Percentiles rank a stretch among this genome's conserved stretches.
These are phyloP conservation scores for Pseudocercospora fijiensis DNA, from an alignment of 2,329 filamentous ascomycete species.

Conservation along the genomic window DNA sequence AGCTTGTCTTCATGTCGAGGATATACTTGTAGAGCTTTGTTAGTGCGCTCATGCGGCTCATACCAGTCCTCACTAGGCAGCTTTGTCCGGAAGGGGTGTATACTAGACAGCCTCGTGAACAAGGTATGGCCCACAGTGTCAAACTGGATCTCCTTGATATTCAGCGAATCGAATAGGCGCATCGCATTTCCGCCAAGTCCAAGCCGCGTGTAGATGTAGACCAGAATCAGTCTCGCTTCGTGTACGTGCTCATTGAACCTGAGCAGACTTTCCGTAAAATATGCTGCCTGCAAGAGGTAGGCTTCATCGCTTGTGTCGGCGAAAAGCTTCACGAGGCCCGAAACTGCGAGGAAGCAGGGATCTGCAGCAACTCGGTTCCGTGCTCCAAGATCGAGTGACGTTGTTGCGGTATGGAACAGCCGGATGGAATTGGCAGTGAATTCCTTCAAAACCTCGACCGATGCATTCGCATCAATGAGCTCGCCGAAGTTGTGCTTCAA, in stretches of 20 bases:
- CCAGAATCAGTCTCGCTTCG: conserved; percentile 37
- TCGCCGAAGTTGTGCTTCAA: conserved; percentile 30
- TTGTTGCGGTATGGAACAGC: conserved; percentile 29
- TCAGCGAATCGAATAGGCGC: conserved; percentile 35
- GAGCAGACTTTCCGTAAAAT: conserved; percentile 34
- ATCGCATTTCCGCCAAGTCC: conserved; percentile 36
- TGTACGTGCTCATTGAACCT: conserved; percentile 32
- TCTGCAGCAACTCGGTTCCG: conserved; percentile 30
- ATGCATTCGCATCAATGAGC: conserved; percentile 16
- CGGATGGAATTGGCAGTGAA: conserved; percentile 32
- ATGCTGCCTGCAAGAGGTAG: conserved; percentile 36
- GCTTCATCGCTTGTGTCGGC: conserved; percentile 20
- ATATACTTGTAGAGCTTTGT: conserved; percentile 35
- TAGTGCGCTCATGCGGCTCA: conserved; percentile 34
- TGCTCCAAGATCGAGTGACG: conserved; percentile 16
- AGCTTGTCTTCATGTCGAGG: conserved; percentile 37
- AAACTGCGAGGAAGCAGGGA: conserved; percentile 37
- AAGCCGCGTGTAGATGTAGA: conserved; percentile 39
- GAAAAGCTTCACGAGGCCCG: conserved; percentile 34
- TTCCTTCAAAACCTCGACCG: conserved; percentile 18
- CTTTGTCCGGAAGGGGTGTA: conserved; percentile 33
- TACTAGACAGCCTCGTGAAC: conserved; percentile 36
- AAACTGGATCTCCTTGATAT: conserved; percentile 40
- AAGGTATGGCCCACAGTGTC: conserved; percentile 40
- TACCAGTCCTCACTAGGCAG: conserved; percentile 23